phyloP scores from a whole-genome alignment of 768 basidiomycete species.

The Trametes villosa region DNA sequence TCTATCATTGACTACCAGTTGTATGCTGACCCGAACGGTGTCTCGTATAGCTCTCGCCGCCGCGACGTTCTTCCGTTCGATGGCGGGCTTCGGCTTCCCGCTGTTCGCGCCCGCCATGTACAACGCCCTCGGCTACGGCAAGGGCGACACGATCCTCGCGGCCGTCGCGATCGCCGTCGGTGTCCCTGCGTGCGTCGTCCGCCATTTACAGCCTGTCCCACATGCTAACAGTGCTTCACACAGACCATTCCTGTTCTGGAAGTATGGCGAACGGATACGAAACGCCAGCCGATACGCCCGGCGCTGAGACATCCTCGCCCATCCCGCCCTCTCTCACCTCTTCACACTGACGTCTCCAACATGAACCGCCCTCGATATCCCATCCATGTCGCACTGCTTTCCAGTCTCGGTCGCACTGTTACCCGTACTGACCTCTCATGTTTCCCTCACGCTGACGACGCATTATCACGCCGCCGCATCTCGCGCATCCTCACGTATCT shows the following conservation, averaged over 20 bases:
- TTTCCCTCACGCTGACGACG: neutral
- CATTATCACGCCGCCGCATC: neutral
- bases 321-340: neutral
- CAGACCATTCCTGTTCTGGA: conserved; percentile 50
- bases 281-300: conserved; percentile 22
- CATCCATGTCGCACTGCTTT: neutral
- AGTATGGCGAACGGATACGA: conserved; percentile 53
- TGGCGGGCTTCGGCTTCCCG: conserved; percentile 77
- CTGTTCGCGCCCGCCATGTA: conserved; percentile 79
- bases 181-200: conserved; percentile 54
- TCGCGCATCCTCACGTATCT: neutral
- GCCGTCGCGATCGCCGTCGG: conserved; percentile 60
- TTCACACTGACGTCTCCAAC: neutral
- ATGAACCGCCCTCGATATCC: neutral
- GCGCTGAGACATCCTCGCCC: neutral
- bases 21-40: neutral
- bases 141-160: conserved; percentile 69
- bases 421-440: neutral
- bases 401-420: neutral
- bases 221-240: conserved; percentile 36
- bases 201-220: conserved; percentile 20
- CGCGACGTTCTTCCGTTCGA: conserved; percentile 60
- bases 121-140: conserved; percentile 66
- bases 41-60: conserved; percentile 62
- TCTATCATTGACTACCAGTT: neutral